Conservation (phyloP, 2,329 filamentous ascomycete genomes). For the Pseudocercospora eumusae region DNA sequence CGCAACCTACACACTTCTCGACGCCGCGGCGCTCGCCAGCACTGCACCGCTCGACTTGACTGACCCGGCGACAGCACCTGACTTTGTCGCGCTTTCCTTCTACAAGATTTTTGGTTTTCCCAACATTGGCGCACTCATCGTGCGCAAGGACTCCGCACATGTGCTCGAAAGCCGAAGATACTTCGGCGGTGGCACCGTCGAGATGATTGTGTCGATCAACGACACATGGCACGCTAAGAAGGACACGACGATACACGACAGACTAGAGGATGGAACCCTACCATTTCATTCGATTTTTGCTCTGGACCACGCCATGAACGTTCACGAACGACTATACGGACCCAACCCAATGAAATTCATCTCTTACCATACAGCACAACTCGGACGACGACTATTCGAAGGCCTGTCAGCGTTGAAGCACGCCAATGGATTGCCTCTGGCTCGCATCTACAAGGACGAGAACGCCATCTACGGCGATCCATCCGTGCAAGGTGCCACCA, state of each 20-base stretch:
- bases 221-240: constrained; percentile 59
- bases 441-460: constrained; percentile 58
- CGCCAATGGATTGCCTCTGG: constrained; percentile 54
- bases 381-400: constrained; percentile 55
- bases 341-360: constrained; percentile 60
- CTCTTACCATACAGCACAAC: constrained; percentile 58
- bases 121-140: constrained; percentile 62
- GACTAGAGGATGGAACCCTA: constrained; percentile 67
- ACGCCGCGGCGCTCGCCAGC: constrained; percentile 66
- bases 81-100: constrained; percentile 63
- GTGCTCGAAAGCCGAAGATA: constrained; percentile 60
- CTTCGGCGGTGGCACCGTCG: constrained; percentile 68
- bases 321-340: constrained; percentile 58
- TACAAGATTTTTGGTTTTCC: constrained; percentile 70
- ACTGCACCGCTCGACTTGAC: constrained; percentile 61
- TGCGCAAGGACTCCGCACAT: constrained; percentile 58
- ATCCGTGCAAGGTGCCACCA: constrained; percentile 59
- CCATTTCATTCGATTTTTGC: constrained; percentile 67
- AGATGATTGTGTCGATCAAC: constrained; percentile 58
- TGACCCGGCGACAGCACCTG: constrained; percentile 55
- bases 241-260: constrained; percentile 57
- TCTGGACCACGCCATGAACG: constrained; percentile 60
- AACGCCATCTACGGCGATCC: constrained; percentile 54
- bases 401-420: constrained; percentile 54
- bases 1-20: constrained; percentile 55